Base-by-base conservation (phyloP, 2,329 filamentous ascomycete genomes). In the Aspergillus awamori region DNA sequence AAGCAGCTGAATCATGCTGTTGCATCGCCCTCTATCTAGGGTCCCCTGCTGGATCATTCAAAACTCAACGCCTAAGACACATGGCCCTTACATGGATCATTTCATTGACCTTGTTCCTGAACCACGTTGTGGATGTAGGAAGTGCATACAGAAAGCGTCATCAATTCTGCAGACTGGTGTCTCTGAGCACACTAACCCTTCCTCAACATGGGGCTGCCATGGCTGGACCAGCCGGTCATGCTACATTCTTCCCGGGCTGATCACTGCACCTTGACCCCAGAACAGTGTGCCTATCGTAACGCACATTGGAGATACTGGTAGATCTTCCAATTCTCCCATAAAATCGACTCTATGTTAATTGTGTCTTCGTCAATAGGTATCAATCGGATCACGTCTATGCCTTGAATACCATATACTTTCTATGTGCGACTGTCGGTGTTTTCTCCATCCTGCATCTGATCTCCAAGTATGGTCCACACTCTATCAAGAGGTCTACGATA, bases 331-430 rank as follows among this genome's bases (percentile, higher is more conserved):
- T 26, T 52, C 22, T 57, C 4, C 13, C 53, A 22, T 24, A 15
- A 26, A 20, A 15, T 24, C n/a, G 15, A 5, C 15, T 53, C 51
- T 10, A 51, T 20, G 6, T 22, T 63, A 26, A 61, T 43, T 17
- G 11, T 8, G 13, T 36, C 33, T 7, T 22, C 28, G 8, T 53
- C 2, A n/a, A 53, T 54, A 84, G 82, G 82, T 85, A 84, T 63
- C 71, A 83, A 58, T 81, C 84, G 22, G 85, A 87, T 65, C 79
- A 82, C 63, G 79, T 81, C 38, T 87, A 82, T 64, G 82, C 80
- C 0, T 70, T 86, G 4, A 78, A 79, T 6, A 85, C 84, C 0
- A 72, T 85, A 3, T 84, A 82, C 48, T 83, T 86, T 64, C 81
- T 86, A 69, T 74, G 83, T 65, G 75, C 76, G 0, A 70, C 74